Percentiles rank a stretch among this genome's conserved stretches.
phyloP scores from a whole-genome alignment of 257 asterid genomes.

The Fraxinus excelsior region DNA sequence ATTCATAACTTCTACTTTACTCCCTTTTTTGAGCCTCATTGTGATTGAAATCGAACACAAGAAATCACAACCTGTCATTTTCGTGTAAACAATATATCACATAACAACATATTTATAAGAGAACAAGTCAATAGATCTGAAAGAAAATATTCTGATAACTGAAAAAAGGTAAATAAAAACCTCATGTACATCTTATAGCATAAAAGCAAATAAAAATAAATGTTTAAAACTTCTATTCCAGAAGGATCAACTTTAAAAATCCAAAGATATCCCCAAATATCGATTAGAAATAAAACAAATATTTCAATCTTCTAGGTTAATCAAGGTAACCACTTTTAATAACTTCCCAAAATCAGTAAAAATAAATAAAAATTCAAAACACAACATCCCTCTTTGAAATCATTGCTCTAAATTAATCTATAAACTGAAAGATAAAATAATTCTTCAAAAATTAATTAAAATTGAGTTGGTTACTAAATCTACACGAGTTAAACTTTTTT shows the following conservation, averaged over 20 bases:
- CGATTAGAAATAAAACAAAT: background rate
- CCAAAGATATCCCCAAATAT: background rate
- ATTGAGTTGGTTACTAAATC: background rate
- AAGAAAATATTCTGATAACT: background rate
- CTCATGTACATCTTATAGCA: conserved; percentile 9
- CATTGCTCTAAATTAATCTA: background rate
- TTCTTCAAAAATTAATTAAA: background rate
- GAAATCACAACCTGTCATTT: conserved; percentile 38
- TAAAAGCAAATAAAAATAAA: background rate
- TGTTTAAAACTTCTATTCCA: background rate
- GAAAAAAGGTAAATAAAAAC: background rate
- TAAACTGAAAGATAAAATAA: background rate
- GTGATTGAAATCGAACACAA: conserved; percentile 17
- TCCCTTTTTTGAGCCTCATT: conserved; percentile 70
- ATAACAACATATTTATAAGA: conserved; percentile 1
- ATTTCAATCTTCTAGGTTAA: background rate
- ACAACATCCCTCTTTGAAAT: background rate
- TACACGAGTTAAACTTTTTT: background rate
- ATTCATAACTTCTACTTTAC: conserved; percentile 73
- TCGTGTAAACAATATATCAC: background rate
- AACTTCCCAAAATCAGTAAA: background rate
- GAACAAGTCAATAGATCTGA: background rate
- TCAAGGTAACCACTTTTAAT: background rate
- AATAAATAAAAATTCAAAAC: background rate
- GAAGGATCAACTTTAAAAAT: background rate